Base-by-base conservation (phyloP, 2,329 filamentous ascomycete genomes). In the Pseudofabraea citricarpa region DNA sequence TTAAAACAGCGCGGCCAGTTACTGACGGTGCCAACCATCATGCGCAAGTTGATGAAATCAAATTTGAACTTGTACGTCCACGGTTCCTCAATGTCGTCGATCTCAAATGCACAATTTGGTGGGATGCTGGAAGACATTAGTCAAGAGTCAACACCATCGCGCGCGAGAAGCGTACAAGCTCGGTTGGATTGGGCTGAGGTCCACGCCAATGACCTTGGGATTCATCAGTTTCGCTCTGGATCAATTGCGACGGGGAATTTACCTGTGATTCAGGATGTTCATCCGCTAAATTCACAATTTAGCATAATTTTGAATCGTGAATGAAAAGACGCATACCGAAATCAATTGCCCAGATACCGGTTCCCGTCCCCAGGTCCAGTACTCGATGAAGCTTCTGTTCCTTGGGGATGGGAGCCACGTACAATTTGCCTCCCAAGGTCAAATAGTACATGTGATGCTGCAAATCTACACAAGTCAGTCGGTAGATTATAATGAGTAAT, bases 41-140 rank as follows among this genome's bases (percentile, higher is more conserved):
- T 62, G 19, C 72, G 64, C 24, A 61, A 57, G 52, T 75, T 71
- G 45, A 76, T 68, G 46, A 67, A 69, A 52, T 75, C 71, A 52
- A 74, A 74, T 47, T 71, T 60, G 1, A 62, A 55, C 47, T 68
- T 70, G 2, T 15, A 40, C n/a, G 69, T 59, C 74, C 73, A 77
- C 4, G 66, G 59, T 43, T 69, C 62, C 51, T 74, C 69, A 9
- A 70, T 62, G 50, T 76, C 72, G 48, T 75, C 72, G 13, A 76
- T 62, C 33, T 73, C 55, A 54, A 75, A 76, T 16, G 63, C 62
- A 20, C 73, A 60, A 48, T 75, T 75, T 15, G 70, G 68, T 21
- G 72, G 72, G 4, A 74, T 64, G 29, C 37, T 40, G 19, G 2
- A 18, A 29, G 3, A 32, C 9, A 13, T 32, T 12, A 31, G 27